These are phyloP conservation scores for Capsella bursapastoris DNA, from an alignment of 345 rosid species.

Conservation along the genomic window DNA sequence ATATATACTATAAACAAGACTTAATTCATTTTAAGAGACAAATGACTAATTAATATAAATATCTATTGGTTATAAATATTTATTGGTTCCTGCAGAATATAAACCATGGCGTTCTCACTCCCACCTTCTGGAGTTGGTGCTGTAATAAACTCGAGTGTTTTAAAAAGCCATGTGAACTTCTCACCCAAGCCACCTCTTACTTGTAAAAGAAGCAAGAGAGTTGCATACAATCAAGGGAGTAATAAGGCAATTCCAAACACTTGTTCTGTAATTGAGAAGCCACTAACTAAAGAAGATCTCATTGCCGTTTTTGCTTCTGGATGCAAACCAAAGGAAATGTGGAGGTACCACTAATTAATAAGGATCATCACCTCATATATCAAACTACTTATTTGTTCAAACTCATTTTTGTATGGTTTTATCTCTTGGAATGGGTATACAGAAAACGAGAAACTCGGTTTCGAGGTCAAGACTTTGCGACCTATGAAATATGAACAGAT, in stretches of 20 bases:
- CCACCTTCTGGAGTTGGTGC: constrained; percentile 2
- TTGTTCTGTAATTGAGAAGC: constrained; percentile 59
- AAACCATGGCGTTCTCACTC: constrained; percentile 49
- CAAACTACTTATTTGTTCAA: not conserved
- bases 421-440: constrained; percentile 38
- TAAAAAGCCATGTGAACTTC: constrained; percentile 35
- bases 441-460: constrained; percentile 93
- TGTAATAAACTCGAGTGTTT: constrained; percentile 35
- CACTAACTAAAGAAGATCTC: constrained; percentile 82
- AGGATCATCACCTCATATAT: not conserved
- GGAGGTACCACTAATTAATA: constrained; percentile 57
- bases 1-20: no score
- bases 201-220: constrained; percentile 45
- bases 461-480: constrained; percentile 62
- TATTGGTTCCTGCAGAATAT: no score
- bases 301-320: constrained; percentile 81
- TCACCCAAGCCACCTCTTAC: constrained; percentile 43
- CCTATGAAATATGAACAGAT: constrained; percentile 87
- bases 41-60: no score
- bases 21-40: no score
- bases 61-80: no score
- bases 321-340: constrained; percentile 80
- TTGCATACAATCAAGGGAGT: constrained; percentile 36
- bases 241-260: constrained; percentile 69
- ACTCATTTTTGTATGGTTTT: no score